Percentiles rank a stretch among this genome's conserved stretches.
phyloP scores from a whole-genome alignment of 495 filamentous ascomycete species.

The Xylaria castorea region DNA sequence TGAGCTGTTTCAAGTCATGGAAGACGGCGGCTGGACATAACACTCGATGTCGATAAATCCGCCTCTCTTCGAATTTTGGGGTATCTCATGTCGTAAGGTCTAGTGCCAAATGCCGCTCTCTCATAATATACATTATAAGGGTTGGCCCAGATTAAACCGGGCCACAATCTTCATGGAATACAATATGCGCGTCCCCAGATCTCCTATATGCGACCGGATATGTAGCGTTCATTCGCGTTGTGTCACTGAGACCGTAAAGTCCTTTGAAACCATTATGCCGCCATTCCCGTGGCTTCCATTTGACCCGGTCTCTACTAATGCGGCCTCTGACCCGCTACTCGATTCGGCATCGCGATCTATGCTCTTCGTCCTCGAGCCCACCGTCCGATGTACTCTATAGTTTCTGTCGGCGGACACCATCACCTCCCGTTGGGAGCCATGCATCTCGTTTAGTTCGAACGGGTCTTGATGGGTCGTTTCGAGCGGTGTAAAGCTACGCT shows the following conservation, averaged over 20 bases:
- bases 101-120: background rate
- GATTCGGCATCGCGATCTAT: conserved; percentile 15
- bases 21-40: background rate
- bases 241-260: conserved; percentile 26
- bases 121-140: conserved; percentile 20
- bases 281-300: background rate
- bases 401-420: conserved; percentile 17
- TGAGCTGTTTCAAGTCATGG: background rate
- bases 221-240: conserved; percentile 15
- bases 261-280: conserved; percentile 24
- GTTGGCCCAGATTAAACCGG: background rate
- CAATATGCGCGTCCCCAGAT: background rate
- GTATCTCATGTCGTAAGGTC: conserved; percentile 13
- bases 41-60: background rate
- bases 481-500: conserved; percentile 15
- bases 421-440: conserved; percentile 8
- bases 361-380: conserved; percentile 2
- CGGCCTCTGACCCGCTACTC: conserved; percentile 16
- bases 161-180: background rate
- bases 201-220: background rate
- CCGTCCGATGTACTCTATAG: background rate
- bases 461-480: conserved; percentile 18
- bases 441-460: conserved; percentile 26
- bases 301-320: conserved; percentile 1
- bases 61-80: background rate